Evolutionary conservation across 169 alveolate genomes (phyloP), one percentile per base, ranked within the genome.

Genomic region (Neospora caninum): DNA sequence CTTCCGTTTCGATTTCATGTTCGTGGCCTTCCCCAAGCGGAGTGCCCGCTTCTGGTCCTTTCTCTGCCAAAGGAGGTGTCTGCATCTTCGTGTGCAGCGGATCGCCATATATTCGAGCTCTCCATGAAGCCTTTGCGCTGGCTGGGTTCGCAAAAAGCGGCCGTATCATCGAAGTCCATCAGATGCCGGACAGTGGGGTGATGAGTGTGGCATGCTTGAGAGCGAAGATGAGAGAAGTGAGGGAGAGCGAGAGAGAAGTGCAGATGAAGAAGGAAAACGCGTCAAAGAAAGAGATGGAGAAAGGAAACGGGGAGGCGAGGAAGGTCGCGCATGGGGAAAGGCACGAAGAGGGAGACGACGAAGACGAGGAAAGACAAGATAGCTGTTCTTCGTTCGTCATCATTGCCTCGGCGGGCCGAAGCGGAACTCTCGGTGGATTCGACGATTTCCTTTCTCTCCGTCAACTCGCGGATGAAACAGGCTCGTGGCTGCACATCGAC

Each of bases 401-500:
- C 67, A 4, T 22, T 49, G n/a, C 43, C 39, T 82, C 93, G n/a
- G 93, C 84, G 42, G 92, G 92, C 38, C 84, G 93, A 34, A 41
- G 53, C 43, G 73, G 73, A 34, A 29, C 78, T 13, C 86, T 13
- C 31, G 86, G 88, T 31, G 88, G 88, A 18, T 73, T 45, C 36
- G 58, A 58, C 41, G 43, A 36, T 18, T 67, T 39, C 42, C 20
- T 58, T n/a, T 88, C 70, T 67, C 53, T 82, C 10, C 54, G 67
- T 7, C 87, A 38, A 6, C 42, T 67, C 10, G 95, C 95, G 54
- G 42, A 91, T 45, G 91, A 95, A 95, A 92, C 88, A 80, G 94
- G 92, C 67, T 25, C 93, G 49, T 96, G 97, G 93, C 73, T 95
- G 64, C 97, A 96, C 91, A 96, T 95, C 39, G 97, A 96, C 88